Conservation (phyloP, 2,329 filamentous ascomycete genomes). For the Teratosphaeria pseudoeucalypti region DNA sequence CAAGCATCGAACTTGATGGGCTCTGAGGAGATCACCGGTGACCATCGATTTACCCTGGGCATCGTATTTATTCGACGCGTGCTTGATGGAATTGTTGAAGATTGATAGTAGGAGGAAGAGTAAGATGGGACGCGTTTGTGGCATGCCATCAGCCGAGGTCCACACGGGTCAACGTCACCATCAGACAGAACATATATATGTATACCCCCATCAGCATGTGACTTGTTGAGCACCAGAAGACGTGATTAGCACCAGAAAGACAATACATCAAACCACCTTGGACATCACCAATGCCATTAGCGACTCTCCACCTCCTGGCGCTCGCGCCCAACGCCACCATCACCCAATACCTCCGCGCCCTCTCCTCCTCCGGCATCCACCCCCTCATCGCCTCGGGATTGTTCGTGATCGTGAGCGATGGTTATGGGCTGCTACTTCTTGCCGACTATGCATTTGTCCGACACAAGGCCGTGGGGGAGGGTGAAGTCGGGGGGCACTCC, state of each 20-base stretch:
- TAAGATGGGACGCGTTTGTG: neutral
- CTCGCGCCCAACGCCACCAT: conserved; percentile 26
- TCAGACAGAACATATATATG: neutral
- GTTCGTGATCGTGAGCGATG: neutral
- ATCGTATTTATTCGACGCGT: too few species aligned
- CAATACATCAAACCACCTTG: neutral
- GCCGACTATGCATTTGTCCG: neutral
- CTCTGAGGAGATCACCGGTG: too few species aligned
- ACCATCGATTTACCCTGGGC: too few species aligned
- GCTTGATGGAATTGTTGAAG: too few species aligned
- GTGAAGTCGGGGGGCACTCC: too few species aligned
- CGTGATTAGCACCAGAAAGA: neutral
- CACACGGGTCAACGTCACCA: neutral
- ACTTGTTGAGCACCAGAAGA: neutral
- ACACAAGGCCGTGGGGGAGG: too few species aligned
- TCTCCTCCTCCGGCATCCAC: conserved; percentile 25
- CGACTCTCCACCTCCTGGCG: conserved; percentile 37
- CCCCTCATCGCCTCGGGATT: conserved; percentile 30
- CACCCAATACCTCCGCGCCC: conserved; percentile 31
- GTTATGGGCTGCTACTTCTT: neutral
- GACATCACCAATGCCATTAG: conserved; percentile 36
- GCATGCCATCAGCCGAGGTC: neutral
- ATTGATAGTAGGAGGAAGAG: neutral
- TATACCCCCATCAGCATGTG: neutral
- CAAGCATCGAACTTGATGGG: too few species aligned